Evolutionary conservation across 768 basidiomycete genomes (phyloP).

Genomic region (Pisolithus marmoratus): DNA sequence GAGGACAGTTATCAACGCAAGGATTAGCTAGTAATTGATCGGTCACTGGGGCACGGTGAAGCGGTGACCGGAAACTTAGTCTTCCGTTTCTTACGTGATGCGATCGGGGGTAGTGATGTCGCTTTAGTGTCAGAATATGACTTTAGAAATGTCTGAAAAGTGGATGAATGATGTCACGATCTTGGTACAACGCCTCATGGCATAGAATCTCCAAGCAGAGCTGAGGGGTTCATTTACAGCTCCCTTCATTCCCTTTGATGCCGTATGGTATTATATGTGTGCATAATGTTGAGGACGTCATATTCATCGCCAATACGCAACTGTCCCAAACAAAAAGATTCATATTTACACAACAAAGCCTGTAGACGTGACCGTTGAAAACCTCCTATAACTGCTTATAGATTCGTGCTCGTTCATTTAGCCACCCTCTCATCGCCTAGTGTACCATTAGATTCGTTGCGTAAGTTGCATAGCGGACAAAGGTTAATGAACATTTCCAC

Average conservation of each 20-base stretch:
- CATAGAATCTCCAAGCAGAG: not conserved
- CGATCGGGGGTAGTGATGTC: constrained; percentile 37
- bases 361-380: not conserved
- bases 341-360: constrained; percentile 1
- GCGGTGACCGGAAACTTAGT: constrained; percentile 30
- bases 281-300: too few relatives aligned
- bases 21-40: constrained; percentile 28
- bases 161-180: constrained; percentile 50
- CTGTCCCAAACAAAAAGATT: not conserved
- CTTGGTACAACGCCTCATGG: constrained; percentile 33
- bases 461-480: constrained; percentile 49
- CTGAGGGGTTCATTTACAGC: too few relatives aligned
- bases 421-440: constrained; percentile 6
- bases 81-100: constrained; percentile 35
- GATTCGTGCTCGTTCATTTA: not conserved
- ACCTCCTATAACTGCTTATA: too few relatives aligned
- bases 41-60: constrained; percentile 14
- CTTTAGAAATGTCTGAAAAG: constrained; percentile 44
- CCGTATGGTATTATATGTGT: too few relatives aligned
- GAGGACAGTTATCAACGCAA: constrained; percentile 15
- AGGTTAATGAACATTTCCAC: constrained; percentile 58
- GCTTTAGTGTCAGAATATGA: constrained; percentile 37
- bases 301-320: not conserved
- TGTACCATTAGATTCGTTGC: constrained; percentile 28
- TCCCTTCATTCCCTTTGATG: too few relatives aligned